Evolutionary conservation across 2,329 filamentous ascomycete genomes (phyloP), one percentile per base, ranked within the genome.

Genomic region (Claviceps paspali): DNA sequence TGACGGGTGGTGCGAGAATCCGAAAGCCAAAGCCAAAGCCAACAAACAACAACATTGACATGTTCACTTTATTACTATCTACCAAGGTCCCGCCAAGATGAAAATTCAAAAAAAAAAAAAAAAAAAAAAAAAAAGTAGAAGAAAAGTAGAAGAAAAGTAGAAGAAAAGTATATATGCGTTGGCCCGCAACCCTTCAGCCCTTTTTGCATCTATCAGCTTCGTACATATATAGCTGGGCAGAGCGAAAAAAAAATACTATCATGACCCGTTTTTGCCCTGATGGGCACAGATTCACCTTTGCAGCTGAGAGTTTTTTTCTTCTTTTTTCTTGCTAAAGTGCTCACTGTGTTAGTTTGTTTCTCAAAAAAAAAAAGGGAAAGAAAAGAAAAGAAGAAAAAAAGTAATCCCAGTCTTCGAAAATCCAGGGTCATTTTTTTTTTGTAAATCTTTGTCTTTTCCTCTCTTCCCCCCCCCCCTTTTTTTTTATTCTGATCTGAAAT

Each of bases 341-440:
- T 37, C 35, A 37, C 35, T 29, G 28, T 37, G 5, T 29, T 22
- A n/a, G 14, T 38, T 28, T 28, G n/a, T 15, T 15, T 28, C 15
- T 5, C 26, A 4, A 27, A n/a, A n/a, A n/a, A n/a, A n/a, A n/a
- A n/a, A n/a, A 27, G 14, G 14, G 26, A n/a, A 27, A 27, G 12
- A n/a, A 27, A 27, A 15, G 15, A 28, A 17, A 32, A n/a, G n/a
- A n/a, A n/a, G n/a, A n/a, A n/a, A n/a, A n/a, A n/a, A n/a, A n/a
- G n/a, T n/a, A n/a, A n/a, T n/a, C n/a, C n/a, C n/a, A n/a, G n/a
- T n/a, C n/a, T n/a, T n/a, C n/a, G n/a, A n/a, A n/a, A n/a, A n/a
- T n/a, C n/a, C n/a, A n/a, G n/a, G n/a, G n/a, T n/a, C n/a, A n/a
- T n/a, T n/a, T n/a, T n/a, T n/a, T n/a, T n/a, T 29, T 10, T 29